Evolutionary conservation across 1,284 basidiomycete genomes (phyloP), one percentile per base, ranked within the genome.

Genomic region (Cryptococcus floricola): DNA sequence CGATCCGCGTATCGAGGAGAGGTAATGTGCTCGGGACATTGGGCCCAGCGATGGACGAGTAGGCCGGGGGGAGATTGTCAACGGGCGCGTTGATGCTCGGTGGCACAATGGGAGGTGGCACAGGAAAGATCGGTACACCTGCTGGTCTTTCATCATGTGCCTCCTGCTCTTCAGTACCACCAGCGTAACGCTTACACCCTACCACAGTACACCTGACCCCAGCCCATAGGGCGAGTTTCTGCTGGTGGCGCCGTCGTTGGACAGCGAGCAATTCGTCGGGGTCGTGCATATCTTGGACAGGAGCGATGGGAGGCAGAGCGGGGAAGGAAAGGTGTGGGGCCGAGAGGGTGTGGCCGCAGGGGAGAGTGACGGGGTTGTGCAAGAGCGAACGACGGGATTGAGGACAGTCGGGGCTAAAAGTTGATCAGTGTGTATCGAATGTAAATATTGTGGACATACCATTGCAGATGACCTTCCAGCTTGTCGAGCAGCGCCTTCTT

Each of bases 1-100:
- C 83, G 47, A 88, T 73, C 49, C 83, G 81, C 61, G 89, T 82
- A 70, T 90, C 88, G 34, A 79, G 69, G 43, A 69, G 52, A 2
- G 50, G 53, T 18, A 73, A 68, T 12, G 70, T 64, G 13, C 61
- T 56, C 64, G 61, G 51, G 58, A 61, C 46, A 38, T n/a, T 31
- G 25, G 25, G 46, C 18, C 10, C 13, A 27, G 25, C 25, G 31
- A 28, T 77, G 76, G 43, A 61, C 42, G 52, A 71, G 70, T 59
- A 77, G 31, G 56, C 66, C 14, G 62, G 69, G 51, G 56, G 67
- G 56, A 57, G 31, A 27, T 18, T 18, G 31, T 48, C 46, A 78
- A 59, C n/a, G 77, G 75, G 62, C 78, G 76, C 39, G 61, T 46
- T 49, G 69, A 2, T 42, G 9, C 41, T 42, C 65, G 2, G 56